Evolutionary conservation across 2,329 filamentous ascomycete genomes (phyloP), one percentile per base, ranked within the genome.

Genomic region (Periconia digitata): DNA sequence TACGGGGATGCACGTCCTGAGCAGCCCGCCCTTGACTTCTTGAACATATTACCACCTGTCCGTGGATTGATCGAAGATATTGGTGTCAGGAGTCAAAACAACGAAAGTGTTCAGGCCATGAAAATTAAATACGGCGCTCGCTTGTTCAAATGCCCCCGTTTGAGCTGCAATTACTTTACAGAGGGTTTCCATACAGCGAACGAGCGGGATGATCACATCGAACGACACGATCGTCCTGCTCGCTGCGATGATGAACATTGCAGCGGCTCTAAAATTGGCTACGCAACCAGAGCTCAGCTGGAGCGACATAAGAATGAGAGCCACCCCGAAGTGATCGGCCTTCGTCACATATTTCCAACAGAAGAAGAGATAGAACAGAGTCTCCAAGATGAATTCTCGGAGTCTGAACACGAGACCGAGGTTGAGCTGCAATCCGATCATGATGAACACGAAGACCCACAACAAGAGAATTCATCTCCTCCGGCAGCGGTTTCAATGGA

Each of bases 111-210:
- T 2, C 17, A 45, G 8, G 35, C 40, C 22, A 3, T 51, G 16
- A n/a, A 49, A 42, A 32, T 16, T 7, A 49, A 53, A 23, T 55
- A 55, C 40, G 49, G 52, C 20, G 22, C 16, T 7, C 22, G 41
- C 40, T 21, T 54, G 12, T 58, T 54, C 39, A 53, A 45, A 32
- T 58, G 55, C 36, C 43, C 53, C 8, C 42, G 49, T 27, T 49
- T 55, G 24, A 58, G 47, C 50, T 58, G 55, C 41, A 34, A 42
- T 8, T 55, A 41, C 34, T 58, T 55, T 43, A 49, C 46, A 12
- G 20, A 37, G 5, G 55, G 55, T 10, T 58, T 53, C 35, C n/a
- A 27, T 8, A 46, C 44, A 15, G 6, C 17, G 3, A 37, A 51
- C 12, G 47, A 55, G 17, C 50, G 55, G n/a, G 50, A 58, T n/a